A percentile compares a stretch with the other conserved stretches of the same genome.
Conservation (phyloP, 768 basidiomycete genomes). For the Auricularia sp. region DNA sequence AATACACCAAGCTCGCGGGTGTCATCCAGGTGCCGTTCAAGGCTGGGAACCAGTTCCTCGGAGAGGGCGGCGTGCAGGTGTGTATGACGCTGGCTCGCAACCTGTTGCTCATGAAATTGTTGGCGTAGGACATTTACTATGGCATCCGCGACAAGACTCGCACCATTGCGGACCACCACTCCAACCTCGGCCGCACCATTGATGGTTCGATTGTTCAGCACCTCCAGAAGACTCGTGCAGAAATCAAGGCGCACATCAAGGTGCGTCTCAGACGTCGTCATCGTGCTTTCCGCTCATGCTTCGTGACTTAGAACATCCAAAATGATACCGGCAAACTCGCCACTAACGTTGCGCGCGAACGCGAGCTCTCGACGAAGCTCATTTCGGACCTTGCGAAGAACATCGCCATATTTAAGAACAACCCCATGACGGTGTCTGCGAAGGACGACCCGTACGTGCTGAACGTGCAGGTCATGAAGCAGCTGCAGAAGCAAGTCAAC, state of each 20-base stretch:
- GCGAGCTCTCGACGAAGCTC: conserved; percentile 74
- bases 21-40: conserved; percentile 97
- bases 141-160: conserved; percentile 88
- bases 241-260: conserved; percentile 98
- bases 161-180: conserved; percentile 88
- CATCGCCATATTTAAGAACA: conserved; percentile 91
- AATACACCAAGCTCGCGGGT: conserved; percentile 85
- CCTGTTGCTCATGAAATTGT: background rate
- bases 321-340: conserved; percentile 93
- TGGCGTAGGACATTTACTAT: conserved; percentile 76
- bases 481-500: conserved; percentile 85
- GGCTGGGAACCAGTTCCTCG: conserved; percentile 92
- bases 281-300: background rate
- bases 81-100: conserved; percentile 10
- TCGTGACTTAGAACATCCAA: conserved; percentile 63
- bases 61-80: conserved; percentile 91
- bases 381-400: conserved; percentile 80
- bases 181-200: conserved; percentile 90
- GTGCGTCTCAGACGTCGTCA: conserved; percentile 26
- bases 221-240: conserved; percentile 83
- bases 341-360: conserved; percentile 83
- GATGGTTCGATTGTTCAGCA: conserved; percentile 97
- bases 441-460: conserved; percentile 75
- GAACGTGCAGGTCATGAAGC: conserved; percentile 62
- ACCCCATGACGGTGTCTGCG: conserved; percentile 72